Base-by-base conservation (phyloP, 2,329 filamentous ascomycete genomes). In the Cladophialophora carrionii region DNA sequence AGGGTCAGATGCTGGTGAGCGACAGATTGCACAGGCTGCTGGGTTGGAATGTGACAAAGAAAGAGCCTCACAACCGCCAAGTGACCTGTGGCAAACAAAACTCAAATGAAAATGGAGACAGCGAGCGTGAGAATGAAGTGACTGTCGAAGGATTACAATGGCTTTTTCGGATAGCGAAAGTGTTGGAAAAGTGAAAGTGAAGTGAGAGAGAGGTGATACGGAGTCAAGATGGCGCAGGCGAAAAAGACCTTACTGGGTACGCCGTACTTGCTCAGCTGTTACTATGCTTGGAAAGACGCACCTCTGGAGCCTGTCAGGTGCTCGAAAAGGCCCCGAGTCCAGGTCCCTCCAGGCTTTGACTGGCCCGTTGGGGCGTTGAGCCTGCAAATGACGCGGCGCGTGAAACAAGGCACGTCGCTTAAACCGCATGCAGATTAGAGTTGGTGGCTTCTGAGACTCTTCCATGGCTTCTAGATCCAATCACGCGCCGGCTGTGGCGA, bases 371-470 rank as follows among this genome's bases (percentile, higher is more conserved):
- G 57, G 17, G 8, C 48, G n/a, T 22, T 8, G 57, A 22, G 20
- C 31, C 57, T 54, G 34, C 51, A n/a, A 32, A 41, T 67, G 64
- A 67, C 64, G 64, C 64, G 64, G 64, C 64, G 64, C 61, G 57
- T 67, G 64, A 67, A 67, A 67, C 64, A 67, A 60, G 58, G 20
- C 43, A 20, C 8, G 52, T 20, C 52, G 3, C 14, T 54, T 54
- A 54, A 31, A n/a, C 52, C 52, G 8, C 4, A 34, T n/a, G 14
- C 26, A 60, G 48, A n/a, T 17, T 51, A 24, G n/a, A 5, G 2
- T 0, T 17, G 12, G 41, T 31, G 56, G 43, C 43, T 29, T 32
- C 41, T 31, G 56, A n/a, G 41, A 37, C 49, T 37, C 37, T 48
- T 58, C 41, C 49, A 46, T 29, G 53, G 24, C 29, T 34, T 26